Conservation (phyloP, 768 basidiomycete species). For the Pleurotus cornucopiae region DNA sequence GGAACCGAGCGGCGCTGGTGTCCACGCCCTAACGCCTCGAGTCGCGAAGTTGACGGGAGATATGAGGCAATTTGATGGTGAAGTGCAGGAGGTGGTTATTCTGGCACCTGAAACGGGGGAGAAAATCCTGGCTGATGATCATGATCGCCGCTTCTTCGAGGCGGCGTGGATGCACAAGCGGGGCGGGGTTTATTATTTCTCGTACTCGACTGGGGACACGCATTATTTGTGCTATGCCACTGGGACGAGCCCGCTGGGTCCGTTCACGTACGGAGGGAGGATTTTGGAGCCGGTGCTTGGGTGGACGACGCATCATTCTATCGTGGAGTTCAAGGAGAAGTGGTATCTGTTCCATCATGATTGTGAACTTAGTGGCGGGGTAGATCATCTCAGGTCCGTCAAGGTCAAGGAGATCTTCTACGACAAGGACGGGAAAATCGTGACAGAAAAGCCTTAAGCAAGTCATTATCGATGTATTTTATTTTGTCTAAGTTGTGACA, state of each 20-base stretch:
- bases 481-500: no score
- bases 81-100: slow-evolving; percentile 14
- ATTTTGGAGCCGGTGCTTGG: slow-evolving; percentile 19
- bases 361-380: slow-evolving; percentile 15
- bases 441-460: not conserved
- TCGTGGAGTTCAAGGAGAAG: slow-evolving; percentile 16
- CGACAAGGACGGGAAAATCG: slow-evolving; percentile 12
- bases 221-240: slow-evolving; percentile 18
- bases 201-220: slow-evolving; percentile 19
- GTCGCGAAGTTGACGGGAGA: slow-evolving; percentile 16
- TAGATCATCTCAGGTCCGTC: slow-evolving; percentile 16
- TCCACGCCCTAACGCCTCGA: slow-evolving; percentile 12
- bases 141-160: slow-evolving; percentile 20
- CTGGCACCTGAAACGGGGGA: slow-evolving; percentile 13
- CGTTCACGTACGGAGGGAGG: slow-evolving; percentile 17
- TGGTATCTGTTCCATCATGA: slow-evolving; percentile 20
- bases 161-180: slow-evolving; percentile 20
- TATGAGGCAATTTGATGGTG: slow-evolving; percentile 16
- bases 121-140: slow-evolving; percentile 16
- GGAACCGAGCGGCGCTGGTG: slow-evolving; percentile 12
- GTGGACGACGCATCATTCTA: slow-evolving; percentile 20
- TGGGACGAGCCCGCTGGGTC: slow-evolving; percentile 14
- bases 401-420: slow-evolving; percentile 18
- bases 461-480: no score
- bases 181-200: slow-evolving; percentile 18